Conservation (phyloP, 179 eudicot species). For the Gypsophila paniculata region DNA sequence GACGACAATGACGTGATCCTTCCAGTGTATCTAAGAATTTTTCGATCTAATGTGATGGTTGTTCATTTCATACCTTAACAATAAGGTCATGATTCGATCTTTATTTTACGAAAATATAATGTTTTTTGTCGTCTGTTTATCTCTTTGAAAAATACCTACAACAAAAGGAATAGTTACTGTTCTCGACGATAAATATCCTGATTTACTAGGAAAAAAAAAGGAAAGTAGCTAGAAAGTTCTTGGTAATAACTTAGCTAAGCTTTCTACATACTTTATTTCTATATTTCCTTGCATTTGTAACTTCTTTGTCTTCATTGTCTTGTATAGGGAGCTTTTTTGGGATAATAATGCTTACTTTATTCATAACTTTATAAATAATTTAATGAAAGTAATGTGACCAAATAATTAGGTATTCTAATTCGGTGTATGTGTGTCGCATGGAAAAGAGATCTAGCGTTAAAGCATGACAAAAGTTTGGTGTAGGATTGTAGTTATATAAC, state of each 20-base stretch:
- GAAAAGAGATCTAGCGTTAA: neutral
- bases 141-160: too few relatives aligned
- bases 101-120: too few relatives aligned
- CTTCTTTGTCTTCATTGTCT: constrained; percentile 14
- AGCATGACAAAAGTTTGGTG: neutral
- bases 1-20: too few relatives aligned
- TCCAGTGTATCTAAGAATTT: too few relatives aligned
- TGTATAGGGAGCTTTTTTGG: constrained; percentile 1
- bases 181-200: too few relatives aligned
- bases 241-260: neutral
- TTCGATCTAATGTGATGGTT: too few relatives aligned
- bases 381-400: constrained; percentile 1
- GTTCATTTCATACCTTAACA: too few relatives aligned
- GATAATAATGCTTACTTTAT: too few relatives aligned
- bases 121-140: too few relatives aligned
- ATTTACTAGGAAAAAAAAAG: neutral
- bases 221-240: constrained; percentile 3
- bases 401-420: constrained; percentile 12
- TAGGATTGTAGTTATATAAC: neutral
- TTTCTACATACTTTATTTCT: neutral
- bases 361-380: neutral
- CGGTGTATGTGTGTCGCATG: constrained; percentile 5
- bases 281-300: neutral
- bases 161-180: too few relatives aligned
- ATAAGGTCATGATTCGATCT: too few relatives aligned